These are phyloP conservation scores for Solanum boliviense DNA, from an alignment of 257 asterid genomes.

Conservation along the genomic window DNA sequence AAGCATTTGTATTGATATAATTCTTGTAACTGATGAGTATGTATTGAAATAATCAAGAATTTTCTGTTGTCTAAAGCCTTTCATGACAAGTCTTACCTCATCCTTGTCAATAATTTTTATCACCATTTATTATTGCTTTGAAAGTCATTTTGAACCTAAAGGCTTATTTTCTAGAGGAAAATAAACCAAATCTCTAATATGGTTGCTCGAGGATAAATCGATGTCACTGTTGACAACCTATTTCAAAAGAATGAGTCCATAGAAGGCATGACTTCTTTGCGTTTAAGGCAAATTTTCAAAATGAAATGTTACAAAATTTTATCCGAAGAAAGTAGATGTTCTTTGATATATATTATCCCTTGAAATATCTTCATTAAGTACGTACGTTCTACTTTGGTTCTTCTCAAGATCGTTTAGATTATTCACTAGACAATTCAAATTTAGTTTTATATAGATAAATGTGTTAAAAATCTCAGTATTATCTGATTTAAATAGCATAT, in stretches of 20 bases:
- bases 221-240: background rate
- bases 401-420: background rate
- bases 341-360: too few species aligned
- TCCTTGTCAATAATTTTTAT: background rate
- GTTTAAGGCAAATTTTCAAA: background rate
- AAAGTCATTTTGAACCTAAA: background rate
- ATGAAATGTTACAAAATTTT: background rate
- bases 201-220: background rate
- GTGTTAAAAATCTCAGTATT: too few species aligned
- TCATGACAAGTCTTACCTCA: background rate
- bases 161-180: background rate
- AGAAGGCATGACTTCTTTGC: background rate
- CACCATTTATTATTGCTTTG: background rate
- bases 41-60: background rate
- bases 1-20: too few species aligned
- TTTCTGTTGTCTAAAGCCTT: background rate
- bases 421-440: background rate
- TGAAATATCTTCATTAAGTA: too few species aligned
- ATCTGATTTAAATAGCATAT: too few species aligned
- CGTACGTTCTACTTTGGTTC: background rate
- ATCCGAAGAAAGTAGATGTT: background rate
- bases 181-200: background rate
- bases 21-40: too few species aligned
- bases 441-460: too few species aligned
- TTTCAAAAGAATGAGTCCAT: background rate